Base-by-base conservation (phyloP, 371 early-diverging fungal species). In the Apophysomyces trapeziformis region DNA sequence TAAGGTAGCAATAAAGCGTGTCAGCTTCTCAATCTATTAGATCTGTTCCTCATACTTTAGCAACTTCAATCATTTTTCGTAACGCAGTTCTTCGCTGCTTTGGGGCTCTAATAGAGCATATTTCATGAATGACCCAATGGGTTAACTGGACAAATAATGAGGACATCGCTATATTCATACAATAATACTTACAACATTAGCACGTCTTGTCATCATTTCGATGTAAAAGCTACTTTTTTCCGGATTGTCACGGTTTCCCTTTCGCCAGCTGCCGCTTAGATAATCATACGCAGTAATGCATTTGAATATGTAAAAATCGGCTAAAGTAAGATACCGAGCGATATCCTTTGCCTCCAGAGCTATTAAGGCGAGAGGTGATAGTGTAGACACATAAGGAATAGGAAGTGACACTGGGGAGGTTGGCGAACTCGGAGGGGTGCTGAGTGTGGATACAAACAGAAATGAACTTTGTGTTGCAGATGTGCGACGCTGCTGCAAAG, bases 251-350 rank as follows among this genome's bases (percentile, higher is more conserved):
- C 5, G 8, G 21, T 21, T 21, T 5, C 32, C 39, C 1, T 68
- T 61, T n/a, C 68, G 63, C 70, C 77, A 72, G 4, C 44, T 41
- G 0, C 76, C 72, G n/a, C 57, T 58, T 38, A 82, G 38, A 56
- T 75, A 78, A 35, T 82, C 83, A 57, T 76, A 69, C 1, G 68
- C 58, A 3, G 78, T 78, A 16, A 79, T 78, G 32, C 78, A 78
- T 43, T 82, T 79, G 9, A 82, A 57, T 0, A 73, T 60, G 46
- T 73, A 72, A 47, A 79, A 82, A 57, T 82, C 83, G 8, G 75
- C 80, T 11, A 82, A 54, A 1, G 83, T 82, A 46, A 82, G 56
- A 56, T 75, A 76, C 16, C 67, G 68, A 5, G 83, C 80, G 47
- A 79, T 61, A 9, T 79, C 75, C 44, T 68, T 68, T 32, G 74